Conservation (phyloP, 176 grass and related monocot species). For the Cenchrus americanus region DNA sequence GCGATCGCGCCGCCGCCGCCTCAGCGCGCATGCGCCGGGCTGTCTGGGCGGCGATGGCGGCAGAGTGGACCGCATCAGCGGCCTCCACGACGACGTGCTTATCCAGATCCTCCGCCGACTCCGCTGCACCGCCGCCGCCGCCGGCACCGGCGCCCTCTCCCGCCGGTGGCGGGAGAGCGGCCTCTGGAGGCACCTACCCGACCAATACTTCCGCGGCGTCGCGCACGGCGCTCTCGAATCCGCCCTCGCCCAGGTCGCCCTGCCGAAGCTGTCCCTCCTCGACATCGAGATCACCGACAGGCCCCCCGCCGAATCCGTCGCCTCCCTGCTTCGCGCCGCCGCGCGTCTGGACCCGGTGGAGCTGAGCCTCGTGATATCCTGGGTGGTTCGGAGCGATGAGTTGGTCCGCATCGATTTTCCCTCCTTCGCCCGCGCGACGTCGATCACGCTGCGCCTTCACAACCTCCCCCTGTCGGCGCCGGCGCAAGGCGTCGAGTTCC, state of each 20-base stretch:
- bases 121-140: constrained; percentile 21
- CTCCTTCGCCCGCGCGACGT: neutral
- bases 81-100: constrained; percentile 24
- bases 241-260: constrained; percentile 22
- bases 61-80: constrained; percentile 11
- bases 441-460: neutral
- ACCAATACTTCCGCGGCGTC: constrained; percentile 4
- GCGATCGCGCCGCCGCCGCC: neutral
- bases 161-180: constrained; percentile 1
- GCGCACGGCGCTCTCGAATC: neutral
- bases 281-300: neutral
- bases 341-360: neutral
- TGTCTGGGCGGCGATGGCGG: neutral
- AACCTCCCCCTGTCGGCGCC: neutral
- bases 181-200: constrained; percentile 14
- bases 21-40: too few relatives aligned
- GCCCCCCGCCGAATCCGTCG: neutral
- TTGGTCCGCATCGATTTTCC: neutral
- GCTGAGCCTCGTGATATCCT: neutral
- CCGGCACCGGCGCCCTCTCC: neutral
- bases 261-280: constrained; percentile 14
- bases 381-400: neutral
- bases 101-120: constrained; percentile 15
- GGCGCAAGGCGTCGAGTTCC: neutral
- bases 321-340: neutral